Evolutionary conservation across 1,284 basidiomycete genomes (phyloP).

Genomic region (Tremellales sp.): DNA sequence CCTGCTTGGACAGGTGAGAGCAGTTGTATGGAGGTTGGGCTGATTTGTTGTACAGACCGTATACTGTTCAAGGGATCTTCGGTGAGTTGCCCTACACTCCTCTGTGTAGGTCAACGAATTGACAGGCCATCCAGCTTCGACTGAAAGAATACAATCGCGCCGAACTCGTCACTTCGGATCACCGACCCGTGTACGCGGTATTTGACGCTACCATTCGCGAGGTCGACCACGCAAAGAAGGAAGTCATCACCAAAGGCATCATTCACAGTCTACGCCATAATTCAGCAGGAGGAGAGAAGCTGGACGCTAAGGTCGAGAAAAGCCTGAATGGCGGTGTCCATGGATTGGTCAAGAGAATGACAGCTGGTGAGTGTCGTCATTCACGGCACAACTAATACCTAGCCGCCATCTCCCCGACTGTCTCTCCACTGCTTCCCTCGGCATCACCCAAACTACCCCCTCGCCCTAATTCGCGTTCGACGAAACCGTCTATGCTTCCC

Average conservation of each 20-base stretch:
- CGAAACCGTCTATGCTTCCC: slow-evolving; percentile 16
- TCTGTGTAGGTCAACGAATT: slow-evolving; percentile 10
- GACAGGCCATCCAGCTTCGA: slow-evolving; percentile 9
- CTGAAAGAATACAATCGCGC: slow-evolving; percentile 56
- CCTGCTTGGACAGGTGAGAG: slow-evolving; percentile 90
- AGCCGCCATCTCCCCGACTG: slow-evolving; percentile 1
- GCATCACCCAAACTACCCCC: slow-evolving; percentile 11
- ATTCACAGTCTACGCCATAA: slow-evolving; percentile 14
- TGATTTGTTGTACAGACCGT: slow-evolving; percentile 60
- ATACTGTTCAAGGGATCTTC: slow-evolving; percentile 73
- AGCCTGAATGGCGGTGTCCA: slow-evolving; percentile 20
- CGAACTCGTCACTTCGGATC: slow-evolving; percentile 84
- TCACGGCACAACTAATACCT: background rate
- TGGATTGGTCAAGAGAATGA: slow-evolving; percentile 22
- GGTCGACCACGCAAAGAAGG: slow-evolving; percentile 71
- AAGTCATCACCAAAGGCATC: slow-evolving; percentile 62
- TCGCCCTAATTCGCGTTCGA: slow-evolving; percentile 11
- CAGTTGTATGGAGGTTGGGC: background rate
- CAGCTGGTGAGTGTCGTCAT: slow-evolving; percentile 11
- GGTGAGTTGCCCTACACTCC: slow-evolving; percentile 63
- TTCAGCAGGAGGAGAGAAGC: background rate
- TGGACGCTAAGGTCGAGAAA: slow-evolving; percentile 19
- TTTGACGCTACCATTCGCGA: slow-evolving; percentile 74
- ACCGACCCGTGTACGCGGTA: slow-evolving; percentile 86
- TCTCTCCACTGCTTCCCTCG: slow-evolving; percentile 2